Evolutionary conservation across 805 yeast genomes (phyloP).

Genomic region (Kuraishia hungarica): DNA sequence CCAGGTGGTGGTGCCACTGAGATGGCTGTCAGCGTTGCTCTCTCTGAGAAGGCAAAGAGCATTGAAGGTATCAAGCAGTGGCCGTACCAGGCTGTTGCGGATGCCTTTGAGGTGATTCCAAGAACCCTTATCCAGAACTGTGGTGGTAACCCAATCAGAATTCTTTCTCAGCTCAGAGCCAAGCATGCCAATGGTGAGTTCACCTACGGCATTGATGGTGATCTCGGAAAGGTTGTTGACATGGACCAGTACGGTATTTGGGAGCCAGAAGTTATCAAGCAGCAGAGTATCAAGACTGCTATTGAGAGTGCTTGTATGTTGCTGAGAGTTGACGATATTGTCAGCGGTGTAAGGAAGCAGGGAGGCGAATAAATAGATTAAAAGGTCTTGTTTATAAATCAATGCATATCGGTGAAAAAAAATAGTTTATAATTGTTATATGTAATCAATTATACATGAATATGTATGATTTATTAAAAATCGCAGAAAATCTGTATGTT

Average conservation of each 20-base stretch:
- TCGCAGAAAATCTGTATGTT: too few species aligned
- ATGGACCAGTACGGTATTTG: conserved; percentile 95
- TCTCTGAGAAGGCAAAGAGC: conserved; percentile 84
- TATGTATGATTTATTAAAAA: too few species aligned
- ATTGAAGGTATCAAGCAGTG: conserved; percentile 95
- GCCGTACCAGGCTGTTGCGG: conserved; percentile 99
- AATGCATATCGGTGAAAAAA: not conserved
- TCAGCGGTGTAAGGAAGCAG: conserved; percentile 64
- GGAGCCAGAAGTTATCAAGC: conserved; percentile 99
- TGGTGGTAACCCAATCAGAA: conserved; percentile 92
- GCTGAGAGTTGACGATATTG: conserved; percentile 95
- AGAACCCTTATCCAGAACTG: conserved; percentile 96
- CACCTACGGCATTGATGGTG: conserved; percentile 93
- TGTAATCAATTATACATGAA: too few species aligned
- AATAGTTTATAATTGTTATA: too few species aligned
- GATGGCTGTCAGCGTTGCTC: conserved; percentile 89
- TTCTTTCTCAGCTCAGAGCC: conserved; percentile 86
- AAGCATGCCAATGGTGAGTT: conserved; percentile 86
- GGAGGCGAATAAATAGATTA: not conserved
- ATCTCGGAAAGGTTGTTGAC: conserved; percentile 86
- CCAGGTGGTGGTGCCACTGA: conserved; percentile 99
- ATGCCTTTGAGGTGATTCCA: conserved; percentile 97
- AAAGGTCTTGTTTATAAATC: not conserved
- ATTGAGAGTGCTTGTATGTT: conserved; percentile 93
- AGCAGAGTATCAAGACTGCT: conserved; percentile 95